Base-by-base conservation (phyloP, 1,284 basidiomycete genomes). In the Tilletia horrida region DNA sequence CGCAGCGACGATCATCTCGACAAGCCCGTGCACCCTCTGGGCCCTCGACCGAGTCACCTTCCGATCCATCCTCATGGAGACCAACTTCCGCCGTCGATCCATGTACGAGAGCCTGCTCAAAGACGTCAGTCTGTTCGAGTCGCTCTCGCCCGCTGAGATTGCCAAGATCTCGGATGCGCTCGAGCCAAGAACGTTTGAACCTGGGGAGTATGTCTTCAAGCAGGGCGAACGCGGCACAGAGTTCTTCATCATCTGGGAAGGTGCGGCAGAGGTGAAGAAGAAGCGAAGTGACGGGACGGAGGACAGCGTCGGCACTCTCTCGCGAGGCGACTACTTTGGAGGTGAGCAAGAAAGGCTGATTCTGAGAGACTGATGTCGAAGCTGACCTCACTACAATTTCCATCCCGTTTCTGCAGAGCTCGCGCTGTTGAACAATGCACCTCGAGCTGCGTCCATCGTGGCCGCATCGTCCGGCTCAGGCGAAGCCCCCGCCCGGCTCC, bases 131-230 rank as follows among this genome's bases (percentile, higher is more conserved):
- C 87, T 98, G 65, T 86, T 98, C 59, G 88, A 90, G 47, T 91
- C 91, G 13, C 87, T 98, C 43, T 89, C 90, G 76, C 87, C 89
- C 2, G 88, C 90, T 66, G 93, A 97, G 83, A 87, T 93, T 62
- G 93, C 93, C 84, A 97, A 97, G 85, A 92, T 98, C 71, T 92
- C 94, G 67, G 95, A 98, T 82, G 93, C 94, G 16, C 87, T 98
- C 45, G 90, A 92, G 75, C 91, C 92, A 76, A 86, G 86, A 70
- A 87, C 90, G 27, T 93, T 92, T 82, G 84, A 87, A 62, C 89
- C 91, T 71, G 94, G 92, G 23, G 89, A 93, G 74, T 87, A 88
- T 16, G 91, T 98, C 21, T 91, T 98, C 66, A 85, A 85, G 64
- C 90, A 98, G 82, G 95, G 95, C 67, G 95, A 98, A 74, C 88